Percentiles rank a stretch among this genome's conserved stretches.
These are phyloP conservation scores for Paecilomyces sp. DNA, from an alignment of 2,329 filamentous ascomycete genomes.

Conservation along the genomic window DNA sequence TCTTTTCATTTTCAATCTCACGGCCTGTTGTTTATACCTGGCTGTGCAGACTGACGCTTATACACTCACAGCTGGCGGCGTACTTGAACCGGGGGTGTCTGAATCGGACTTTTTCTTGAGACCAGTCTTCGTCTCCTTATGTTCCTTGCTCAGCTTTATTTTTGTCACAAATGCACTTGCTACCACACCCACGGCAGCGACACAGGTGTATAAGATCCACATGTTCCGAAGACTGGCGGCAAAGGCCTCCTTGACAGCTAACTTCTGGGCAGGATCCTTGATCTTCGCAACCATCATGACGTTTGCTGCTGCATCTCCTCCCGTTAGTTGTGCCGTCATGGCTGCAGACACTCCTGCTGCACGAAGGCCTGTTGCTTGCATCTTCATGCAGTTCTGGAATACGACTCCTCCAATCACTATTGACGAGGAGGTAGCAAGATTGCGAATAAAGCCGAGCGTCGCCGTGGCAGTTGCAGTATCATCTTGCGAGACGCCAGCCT, in stretches of 20 bases:
- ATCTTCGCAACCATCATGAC: slow-evolving; percentile 37
- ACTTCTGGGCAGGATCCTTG: slow-evolving; percentile 27
- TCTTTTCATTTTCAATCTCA: too few relatives aligned
- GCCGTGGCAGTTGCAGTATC: slow-evolving; percentile 47
- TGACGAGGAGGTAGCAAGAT: slow-evolving; percentile 60
- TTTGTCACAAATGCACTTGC: slow-evolving; percentile 41
- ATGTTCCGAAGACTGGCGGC: slow-evolving; percentile 44
- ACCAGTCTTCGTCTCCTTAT: slow-evolving; percentile 47
- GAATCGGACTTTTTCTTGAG: slow-evolving; percentile 17
- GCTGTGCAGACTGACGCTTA: background rate
- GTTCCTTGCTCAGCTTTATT: slow-evolving; percentile 40
- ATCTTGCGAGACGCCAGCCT: slow-evolving; percentile 43
- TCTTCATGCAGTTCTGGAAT: slow-evolving; percentile 58
- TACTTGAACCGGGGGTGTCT: background rate
- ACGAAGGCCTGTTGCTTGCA: slow-evolving; percentile 52
- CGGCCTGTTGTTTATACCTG: background rate
- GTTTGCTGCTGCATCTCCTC: slow-evolving; percentile 41
- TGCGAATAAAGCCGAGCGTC: slow-evolving; percentile 52
- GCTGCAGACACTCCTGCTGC: slow-evolving; percentile 37
- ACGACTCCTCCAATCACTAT: slow-evolving; percentile 71
- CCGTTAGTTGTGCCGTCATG: slow-evolving; percentile 25
- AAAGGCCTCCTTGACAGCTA: slow-evolving; percentile 39
- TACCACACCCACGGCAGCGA: slow-evolving; percentile 35
- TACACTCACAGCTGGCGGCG: background rate
- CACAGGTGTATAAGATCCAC: slow-evolving; percentile 41